Conservation (phyloP, 345 rosid species). For the Moricandia arvensis region DNA sequence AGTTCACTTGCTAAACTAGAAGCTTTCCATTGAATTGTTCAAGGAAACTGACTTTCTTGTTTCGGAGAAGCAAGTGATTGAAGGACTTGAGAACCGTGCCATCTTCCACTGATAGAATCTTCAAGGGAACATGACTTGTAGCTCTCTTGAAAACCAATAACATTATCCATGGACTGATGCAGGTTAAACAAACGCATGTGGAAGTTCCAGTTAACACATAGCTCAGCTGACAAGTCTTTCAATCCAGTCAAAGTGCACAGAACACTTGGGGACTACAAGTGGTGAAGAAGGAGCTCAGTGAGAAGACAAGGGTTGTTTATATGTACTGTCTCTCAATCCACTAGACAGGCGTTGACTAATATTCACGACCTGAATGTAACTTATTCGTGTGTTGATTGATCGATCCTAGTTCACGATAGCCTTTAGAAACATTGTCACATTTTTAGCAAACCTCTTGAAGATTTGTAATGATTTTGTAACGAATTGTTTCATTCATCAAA, state of each 20-base stretch:
- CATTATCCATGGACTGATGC: constrained; percentile 88
- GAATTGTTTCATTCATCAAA: no score
- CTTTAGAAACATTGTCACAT: neutral
- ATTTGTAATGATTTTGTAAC: no score
- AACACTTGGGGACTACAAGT: neutral
- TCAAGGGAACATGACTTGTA: constrained; percentile 70
- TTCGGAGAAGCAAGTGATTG: constrained; percentile 80
- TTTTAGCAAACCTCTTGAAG: neutral
- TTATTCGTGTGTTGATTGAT: neutral
- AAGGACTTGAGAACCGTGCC: constrained; percentile 84
- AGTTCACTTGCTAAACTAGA: constrained; percentile 91
- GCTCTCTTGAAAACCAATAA: constrained; percentile 75
- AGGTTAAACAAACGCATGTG: constrained; percentile 2
- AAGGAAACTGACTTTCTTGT: constrained; percentile 92
- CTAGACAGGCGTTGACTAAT: neutral
- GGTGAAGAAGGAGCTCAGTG: neutral
- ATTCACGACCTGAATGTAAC: neutral
- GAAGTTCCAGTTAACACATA: neutral
- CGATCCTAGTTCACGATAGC: neutral
- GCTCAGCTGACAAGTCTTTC: neutral
- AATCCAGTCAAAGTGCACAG: constrained; percentile 1
- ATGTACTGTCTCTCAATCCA: neutral
- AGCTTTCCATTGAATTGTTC: constrained; percentile 95
- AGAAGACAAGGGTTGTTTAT: neutral
- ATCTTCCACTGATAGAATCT: constrained; percentile 89